A percentile compares a stretch with the other conserved stretches of the same genome.
Evolutionary conservation across 345 rosid species (phyloP).

Genomic region (Pseudoturritis turrita): DNA sequence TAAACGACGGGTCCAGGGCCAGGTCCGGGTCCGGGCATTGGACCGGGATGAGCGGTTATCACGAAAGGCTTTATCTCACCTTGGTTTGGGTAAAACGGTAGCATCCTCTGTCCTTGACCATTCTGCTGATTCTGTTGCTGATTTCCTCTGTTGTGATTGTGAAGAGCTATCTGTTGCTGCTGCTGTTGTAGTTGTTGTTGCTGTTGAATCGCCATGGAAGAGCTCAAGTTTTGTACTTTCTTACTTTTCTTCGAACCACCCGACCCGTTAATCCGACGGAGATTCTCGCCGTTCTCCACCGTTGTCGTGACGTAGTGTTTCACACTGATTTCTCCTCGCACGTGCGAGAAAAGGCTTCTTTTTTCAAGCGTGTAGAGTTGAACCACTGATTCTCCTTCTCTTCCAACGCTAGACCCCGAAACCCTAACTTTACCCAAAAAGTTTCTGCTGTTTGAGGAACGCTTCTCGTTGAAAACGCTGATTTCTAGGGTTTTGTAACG

Average conservation of each 20-base stretch:
- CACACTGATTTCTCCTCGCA: slow-evolving; percentile 60
- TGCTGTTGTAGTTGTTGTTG: slow-evolving; percentile 20
- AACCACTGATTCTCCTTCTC: slow-evolving; percentile 43
- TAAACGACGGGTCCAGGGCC: slow-evolving; percentile 17
- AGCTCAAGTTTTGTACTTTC: slow-evolving; percentile 45
- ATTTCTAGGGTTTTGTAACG: slow-evolving; percentile 52
- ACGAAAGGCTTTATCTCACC: slow-evolving; percentile 54
- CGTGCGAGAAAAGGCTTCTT: slow-evolving; percentile 63
- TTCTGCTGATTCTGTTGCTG: slow-evolving; percentile 32
- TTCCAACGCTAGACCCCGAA: slow-evolving; percentile 41
- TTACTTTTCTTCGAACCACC: slow-evolving; percentile 43
- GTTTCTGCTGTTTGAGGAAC: slow-evolving; percentile 48
- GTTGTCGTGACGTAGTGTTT: slow-evolving; percentile 44
- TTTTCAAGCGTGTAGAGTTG: slow-evolving; percentile 62
- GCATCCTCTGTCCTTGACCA: slow-evolving; percentile 33
- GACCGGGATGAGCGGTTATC: slow-evolving; percentile 40
- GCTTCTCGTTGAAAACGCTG: slow-evolving; percentile 55
- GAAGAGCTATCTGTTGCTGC: slow-evolving; percentile 29
- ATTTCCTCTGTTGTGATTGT: slow-evolving; percentile 26
- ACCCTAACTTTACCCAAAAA: slow-evolving; percentile 66
- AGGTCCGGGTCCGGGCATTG: slow-evolving; percentile 16
- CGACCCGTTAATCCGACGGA: slow-evolving; percentile 26
- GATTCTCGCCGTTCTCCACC: slow-evolving; percentile 26
- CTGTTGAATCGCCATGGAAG: slow-evolving; percentile 35
- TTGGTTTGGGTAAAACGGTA: slow-evolving; percentile 33